Base-by-base conservation (phyloP, 192 early-diverging fungal genomes). In the Chytriomyces sp. region DNA sequence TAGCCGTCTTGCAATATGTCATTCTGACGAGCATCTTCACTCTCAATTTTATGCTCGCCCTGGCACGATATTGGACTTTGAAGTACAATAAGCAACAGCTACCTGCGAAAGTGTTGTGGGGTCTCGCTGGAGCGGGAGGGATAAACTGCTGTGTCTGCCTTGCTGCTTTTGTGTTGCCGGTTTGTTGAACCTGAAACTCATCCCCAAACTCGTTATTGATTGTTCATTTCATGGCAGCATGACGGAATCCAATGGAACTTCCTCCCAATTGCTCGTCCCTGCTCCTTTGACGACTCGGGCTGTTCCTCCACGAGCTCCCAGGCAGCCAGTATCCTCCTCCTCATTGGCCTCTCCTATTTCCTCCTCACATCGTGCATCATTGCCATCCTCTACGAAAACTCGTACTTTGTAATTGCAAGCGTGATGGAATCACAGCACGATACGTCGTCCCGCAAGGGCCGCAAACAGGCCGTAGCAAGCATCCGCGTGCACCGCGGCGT, bases 361-460 rank as follows among this genome's bases (percentile, higher is more conserved):
- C 2, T 57, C 6, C 4, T 57, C 17, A 12, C 55, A 17, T 26
- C 28, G 10, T 12, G 19, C 17, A 28, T 57, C 55, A 28, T 57
- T 30, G 12, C 34, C 28, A 37, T 22, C 19, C 8, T 70, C 3
- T 70, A 70, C 26, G 68, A 70, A 31, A 70, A 70, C 38, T 36
- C 68, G 26, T 70, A 70, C 39, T 70, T 70, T 34, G 2, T 40
- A 4, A 59, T 70, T 70, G 68, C 68, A 19, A 39, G 7, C 0
- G 38, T 70, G 52, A 52, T 57, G 25, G 68, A 70, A 5, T 22
- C 14, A 3, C 44, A 49, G 3, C 22, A n/a, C 22, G 44, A 49
- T 22, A 49, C 44, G 44, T 14, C 14, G 44, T 22, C 14, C 22
- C 44, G 22, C 14, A n/a, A 14, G 1, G 44, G 22, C 2, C 14